Percentiles rank a stretch among this genome's conserved stretches.
These are phyloP conservation scores for Porodaedalea pini DNA, from an alignment of 1,284 basidiomycete genomes.

Conservation along the genomic window DNA sequence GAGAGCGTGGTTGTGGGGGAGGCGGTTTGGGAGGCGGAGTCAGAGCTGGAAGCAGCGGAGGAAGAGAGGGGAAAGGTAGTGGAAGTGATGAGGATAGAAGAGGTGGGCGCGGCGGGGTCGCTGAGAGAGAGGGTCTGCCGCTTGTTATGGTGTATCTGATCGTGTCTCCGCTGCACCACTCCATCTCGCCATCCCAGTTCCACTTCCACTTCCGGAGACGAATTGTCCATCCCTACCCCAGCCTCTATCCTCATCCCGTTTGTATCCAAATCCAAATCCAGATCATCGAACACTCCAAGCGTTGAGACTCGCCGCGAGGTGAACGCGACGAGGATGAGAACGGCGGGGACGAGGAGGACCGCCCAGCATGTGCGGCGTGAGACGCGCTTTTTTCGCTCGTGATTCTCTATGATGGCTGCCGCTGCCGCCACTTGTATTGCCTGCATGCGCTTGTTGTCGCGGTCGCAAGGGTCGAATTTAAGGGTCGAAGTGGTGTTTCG, in stretches of 20 bases:
- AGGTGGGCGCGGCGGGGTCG: constrained; percentile 21
- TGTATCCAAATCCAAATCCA: constrained; percentile 24
- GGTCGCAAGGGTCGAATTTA: constrained; percentile 12
- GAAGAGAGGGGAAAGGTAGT: neutral
- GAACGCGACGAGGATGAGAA: constrained; percentile 49
- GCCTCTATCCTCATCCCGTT: neutral
- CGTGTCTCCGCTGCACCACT: neutral
- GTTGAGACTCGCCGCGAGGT: constrained; percentile 43
- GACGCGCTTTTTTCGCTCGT: constrained; percentile 37
- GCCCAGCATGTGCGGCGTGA: constrained; percentile 46
- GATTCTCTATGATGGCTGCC: constrained; percentile 18
- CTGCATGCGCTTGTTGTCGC: constrained; percentile 28
- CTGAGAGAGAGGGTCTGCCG: constrained; percentile 13
- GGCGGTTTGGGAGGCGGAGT: neutral
- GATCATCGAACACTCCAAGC: constrained; percentile 26
- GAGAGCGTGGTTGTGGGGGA: constrained; percentile 23
- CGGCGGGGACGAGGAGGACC: constrained; percentile 50
- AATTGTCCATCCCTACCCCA: neutral
- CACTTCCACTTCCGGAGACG: neutral
- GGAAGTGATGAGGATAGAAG: constrained; percentile 9
- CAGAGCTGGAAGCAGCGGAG: neutral
- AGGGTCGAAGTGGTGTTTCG: neutral
- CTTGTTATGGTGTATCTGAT: neutral
- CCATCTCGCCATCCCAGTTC: neutral
- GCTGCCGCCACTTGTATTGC: constrained; percentile 17